Evolutionary conservation across 305 asterid species (phyloP), one percentile per base, ranked within the genome.

Genomic region (Rubia tinctorum): DNA sequence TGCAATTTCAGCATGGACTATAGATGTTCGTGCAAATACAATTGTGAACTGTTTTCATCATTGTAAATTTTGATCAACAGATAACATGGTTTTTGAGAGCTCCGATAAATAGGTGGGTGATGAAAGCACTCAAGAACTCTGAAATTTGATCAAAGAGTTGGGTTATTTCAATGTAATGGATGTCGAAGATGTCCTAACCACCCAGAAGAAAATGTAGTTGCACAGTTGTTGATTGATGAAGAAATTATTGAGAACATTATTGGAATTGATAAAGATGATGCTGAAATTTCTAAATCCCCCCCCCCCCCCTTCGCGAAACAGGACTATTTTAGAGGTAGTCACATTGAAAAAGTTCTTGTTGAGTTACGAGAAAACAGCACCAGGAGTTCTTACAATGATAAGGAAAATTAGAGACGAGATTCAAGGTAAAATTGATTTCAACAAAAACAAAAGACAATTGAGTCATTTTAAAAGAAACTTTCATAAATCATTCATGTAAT

Each of bases 131-230:
- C 51, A 34, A 34, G 51, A 7, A 30, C 40, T 30, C 37, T 14
- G 15, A 11, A 15, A 30, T 42, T 17, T 66, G 18, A 66, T 66
- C 7, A 11, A 15, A 11, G 8, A 17, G 14, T 23, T 59, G 8
- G 10, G 8, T 9, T 59, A 23, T 20, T 14, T 53, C 37, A 66
- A 66, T 66, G 71, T 34, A 49, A 66, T 66, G 71, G 51, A 66
- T 42, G 71, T 66, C 20, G 71, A 66, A 34, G 7, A 11, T 30
- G 11, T 66, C 40, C 40, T 44, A 59, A 59, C 64, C n/a, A 59
- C n/a, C 64, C 64, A 11, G 1, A 14, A 7, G 64, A 59, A 20
- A 59, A 59, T 59, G 64, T 30, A 30, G 34, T 30, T 30, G 34
- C 34, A 30, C 34, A 30, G 34, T 30, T 30, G 34, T 30, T 30